Percentiles rank a stretch among this genome's conserved stretches.
These are phyloP conservation scores for Colletotrichum scovillei DNA, from an alignment of 2,329 filamentous ascomycete species.

Conservation along the genomic window DNA sequence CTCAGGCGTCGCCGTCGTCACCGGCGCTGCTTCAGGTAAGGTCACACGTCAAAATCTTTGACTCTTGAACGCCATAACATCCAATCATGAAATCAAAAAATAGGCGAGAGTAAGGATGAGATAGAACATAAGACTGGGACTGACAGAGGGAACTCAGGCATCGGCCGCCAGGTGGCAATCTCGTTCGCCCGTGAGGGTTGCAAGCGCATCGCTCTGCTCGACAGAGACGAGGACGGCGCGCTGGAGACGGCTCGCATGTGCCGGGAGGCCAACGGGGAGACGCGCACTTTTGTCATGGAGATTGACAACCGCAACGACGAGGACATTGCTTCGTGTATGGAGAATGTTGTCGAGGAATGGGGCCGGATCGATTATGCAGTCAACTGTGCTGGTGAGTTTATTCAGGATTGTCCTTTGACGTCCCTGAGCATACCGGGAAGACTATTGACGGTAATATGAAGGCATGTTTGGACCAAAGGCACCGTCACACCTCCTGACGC, in stretches of 20 bases:
- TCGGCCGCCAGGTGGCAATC: constrained; percentile 54
- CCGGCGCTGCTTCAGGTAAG: constrained; percentile 46
- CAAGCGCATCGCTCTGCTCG: constrained; percentile 52
- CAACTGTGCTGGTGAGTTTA: constrained; percentile 52
- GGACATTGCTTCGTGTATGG: constrained; percentile 48
- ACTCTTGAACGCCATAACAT: background rate
- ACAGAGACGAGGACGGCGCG: constrained; percentile 47
- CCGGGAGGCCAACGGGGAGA: constrained; percentile 41
- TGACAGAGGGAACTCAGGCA: constrained; percentile 34
- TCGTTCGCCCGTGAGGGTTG: constrained; percentile 59
- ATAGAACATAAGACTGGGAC: background rate
- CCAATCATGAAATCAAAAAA: too few relatives aligned
- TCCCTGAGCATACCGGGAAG: too few relatives aligned
- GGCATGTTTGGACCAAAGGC: constrained; percentile 52
- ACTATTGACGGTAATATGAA: constrained; percentile 2
- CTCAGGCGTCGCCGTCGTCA: constrained; percentile 45
- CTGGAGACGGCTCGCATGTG: constrained; percentile 47
- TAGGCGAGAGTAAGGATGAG: too few relatives aligned
- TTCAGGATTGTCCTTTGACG: too few relatives aligned
- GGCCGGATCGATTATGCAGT: constrained; percentile 58
- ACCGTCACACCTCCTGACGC: constrained; percentile 47
- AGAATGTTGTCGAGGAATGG: constrained; percentile 45
- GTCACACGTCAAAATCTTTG: background rate
- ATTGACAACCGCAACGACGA: constrained; percentile 50
- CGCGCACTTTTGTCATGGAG: constrained; percentile 40